Evolutionary conservation across 2,329 filamentous ascomycete genomes (phyloP).

Genomic region (Myriosclerotinia curreyana): DNA sequence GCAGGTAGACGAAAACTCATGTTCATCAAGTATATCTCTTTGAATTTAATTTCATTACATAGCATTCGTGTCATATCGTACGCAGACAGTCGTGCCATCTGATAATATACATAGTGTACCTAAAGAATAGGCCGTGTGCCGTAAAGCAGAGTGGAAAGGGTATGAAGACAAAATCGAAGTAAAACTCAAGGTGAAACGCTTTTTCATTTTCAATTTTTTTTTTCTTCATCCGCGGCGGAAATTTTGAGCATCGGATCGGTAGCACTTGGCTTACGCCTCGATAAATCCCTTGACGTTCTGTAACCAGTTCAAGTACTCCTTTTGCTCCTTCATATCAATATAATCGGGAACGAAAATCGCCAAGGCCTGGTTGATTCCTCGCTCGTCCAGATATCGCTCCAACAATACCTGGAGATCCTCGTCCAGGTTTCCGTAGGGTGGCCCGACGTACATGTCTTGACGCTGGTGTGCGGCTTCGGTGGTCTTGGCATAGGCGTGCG

Average conservation of each 20-base stretch:
- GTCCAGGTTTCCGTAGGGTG: constrained; percentile 89
- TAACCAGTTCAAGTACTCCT: constrained; percentile 91
- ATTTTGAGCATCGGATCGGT: no score
- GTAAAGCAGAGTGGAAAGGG: constrained; percentile 18
- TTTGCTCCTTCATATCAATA: constrained; percentile 97
- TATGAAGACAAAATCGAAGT: constrained; percentile 32
- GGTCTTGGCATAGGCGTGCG: constrained; percentile 70
- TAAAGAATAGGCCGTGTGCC: neutral
- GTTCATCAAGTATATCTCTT: constrained; percentile 8
- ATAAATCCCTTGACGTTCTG: constrained; percentile 83
- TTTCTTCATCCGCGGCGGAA: neutral
- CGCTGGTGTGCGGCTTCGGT: constrained; percentile 75
- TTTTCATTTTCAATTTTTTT: neutral
- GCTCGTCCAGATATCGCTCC: constrained; percentile 92
- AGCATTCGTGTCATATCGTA: constrained; percentile 11
- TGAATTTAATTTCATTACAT: constrained; percentile 9
- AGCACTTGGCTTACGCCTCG: constrained; percentile 52
- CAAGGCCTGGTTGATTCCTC: constrained; percentile 81
- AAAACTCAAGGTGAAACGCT: constrained; percentile 13
- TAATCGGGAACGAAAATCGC: constrained; percentile 93
- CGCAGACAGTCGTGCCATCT: constrained; percentile 16
- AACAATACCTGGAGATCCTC: constrained; percentile 91
- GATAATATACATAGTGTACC: constrained; percentile 10
- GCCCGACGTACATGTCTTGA: constrained; percentile 80
- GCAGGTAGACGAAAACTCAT: constrained; percentile 16